Base-by-base conservation (phyloP, 495 filamentous ascomycete species). In the Aspergillus hancockii region DNA sequence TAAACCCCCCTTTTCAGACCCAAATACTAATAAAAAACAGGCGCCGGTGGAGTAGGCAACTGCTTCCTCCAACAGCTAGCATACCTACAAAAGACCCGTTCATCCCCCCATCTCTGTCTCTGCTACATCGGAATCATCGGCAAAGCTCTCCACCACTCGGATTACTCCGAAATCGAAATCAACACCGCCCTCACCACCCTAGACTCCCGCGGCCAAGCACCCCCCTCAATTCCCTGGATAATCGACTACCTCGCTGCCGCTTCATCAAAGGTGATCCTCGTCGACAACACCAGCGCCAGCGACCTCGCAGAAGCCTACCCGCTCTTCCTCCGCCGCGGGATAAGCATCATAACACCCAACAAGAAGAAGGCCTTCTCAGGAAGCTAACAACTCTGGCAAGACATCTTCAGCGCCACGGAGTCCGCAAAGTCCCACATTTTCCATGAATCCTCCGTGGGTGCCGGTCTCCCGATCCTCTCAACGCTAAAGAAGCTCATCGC, bases 301-400 rank as follows among this genome's bases (percentile, higher is more conserved):
- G 82, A 83, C 43, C 78, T 98, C 9, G 94, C 93, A 1, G 77
- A 85, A 55, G 68, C 80, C 14, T 98, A 98, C 74, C 92, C 93
- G 1, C 61, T 76, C 18, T 88, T 93, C 70, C 82, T 98, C 55
- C 78, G 79, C 55, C 78, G 83, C 28, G 93, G 93, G 8, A 88
- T 98, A 74, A 89, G 82, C 64, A 84, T 98, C 69, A 91, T 97
- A 25, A 98, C 94, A 0, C 92, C 94, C 13, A 98, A 96, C 81
- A 98, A 98, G 79, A 98, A 98, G 79, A 97, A 98, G 73, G 93
- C 88, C 4, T 98, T 98, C 74, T 93, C 90, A 3, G 82, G 85
- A 31, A 83, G 81, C 31, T 81, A 89, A 53, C 75, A 81, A 54
- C 76, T 95, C 46, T 98, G 92, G 91, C 78, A 89, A 59, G 82